phyloP scores from a whole-genome alignment of 345 rosid species.

The Erysimum cheiranthoides region DNA sequence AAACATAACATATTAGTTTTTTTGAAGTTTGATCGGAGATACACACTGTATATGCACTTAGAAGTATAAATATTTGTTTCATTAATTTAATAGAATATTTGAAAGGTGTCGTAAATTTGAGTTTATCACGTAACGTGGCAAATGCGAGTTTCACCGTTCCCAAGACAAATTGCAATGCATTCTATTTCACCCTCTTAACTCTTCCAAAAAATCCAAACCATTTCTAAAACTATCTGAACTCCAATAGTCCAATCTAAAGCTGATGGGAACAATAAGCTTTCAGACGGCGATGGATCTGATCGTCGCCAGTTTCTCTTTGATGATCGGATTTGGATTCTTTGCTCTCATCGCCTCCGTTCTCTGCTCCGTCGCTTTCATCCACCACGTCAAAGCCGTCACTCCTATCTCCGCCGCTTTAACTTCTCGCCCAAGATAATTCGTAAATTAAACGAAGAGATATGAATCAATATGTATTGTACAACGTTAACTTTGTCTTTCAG shows the following conservation, averaged over 20 bases:
- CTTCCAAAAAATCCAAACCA: neutral
- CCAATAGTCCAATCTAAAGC: neutral
- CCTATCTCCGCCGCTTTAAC: conserved; percentile 7
- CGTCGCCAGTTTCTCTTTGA: conserved; percentile 72
- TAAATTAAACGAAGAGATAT: neutral
- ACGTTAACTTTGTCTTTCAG: conserved; percentile 1
- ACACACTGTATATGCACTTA: no score
- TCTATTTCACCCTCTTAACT: conserved; percentile 13
- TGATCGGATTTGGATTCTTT: conserved; percentile 72
- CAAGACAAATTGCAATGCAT: neutral
- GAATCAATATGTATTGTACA: neutral
- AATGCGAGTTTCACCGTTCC: conserved; percentile 28
- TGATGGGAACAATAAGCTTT: conserved; percentile 38
- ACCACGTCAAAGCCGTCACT: conserved; percentile 57
- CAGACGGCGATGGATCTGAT: conserved; percentile 60
- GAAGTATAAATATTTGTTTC: neutral
- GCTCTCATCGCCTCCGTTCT: conserved; percentile 69
- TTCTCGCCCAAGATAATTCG: conserved; percentile 8
- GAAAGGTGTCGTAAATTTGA: neutral
- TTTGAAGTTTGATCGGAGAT: no score
- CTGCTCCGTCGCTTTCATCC: conserved; percentile 74
- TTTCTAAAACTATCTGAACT: neutral
- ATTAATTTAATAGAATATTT: neutral
- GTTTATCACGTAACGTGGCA: conserved; percentile 36
- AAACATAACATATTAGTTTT: no score